Base-by-base conservation (phyloP, 495 filamentous ascomycete genomes). In the Penicillium subrubescens region DNA sequence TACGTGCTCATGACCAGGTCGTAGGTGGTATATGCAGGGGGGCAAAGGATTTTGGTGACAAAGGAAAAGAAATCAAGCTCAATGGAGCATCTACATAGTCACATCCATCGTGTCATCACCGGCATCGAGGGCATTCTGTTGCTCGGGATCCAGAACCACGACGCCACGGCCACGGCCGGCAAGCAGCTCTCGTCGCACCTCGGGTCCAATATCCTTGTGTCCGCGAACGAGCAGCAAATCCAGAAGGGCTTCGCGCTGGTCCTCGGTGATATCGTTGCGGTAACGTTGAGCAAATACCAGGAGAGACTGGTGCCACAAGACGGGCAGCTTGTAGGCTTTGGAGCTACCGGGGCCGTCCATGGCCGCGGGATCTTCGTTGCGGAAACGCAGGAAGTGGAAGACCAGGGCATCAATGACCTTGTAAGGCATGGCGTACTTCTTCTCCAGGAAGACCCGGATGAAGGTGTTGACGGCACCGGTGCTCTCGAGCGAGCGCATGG, bases 391-490 rank as follows among this genome's bases (percentile, higher is more conserved):
- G 75, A 97, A 99, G 77, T 98, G 94, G 79, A 97, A 98, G 17
- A 98, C 96, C 7, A 98, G 81, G 25, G 93, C 89, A 68, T 99
- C 95, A 21, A 99, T 88, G 27, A 96, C 94, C 75, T 96, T 93
- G 80, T 90, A 97, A 34, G 95, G 95, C 23, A 99, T 83, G 1
- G 95, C 95, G 67, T 99, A 98, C 70, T 93, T 92, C 84, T 99
- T 99, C 79, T 98, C 94, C 12, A 99, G 80, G 57, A 99, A 86
- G 19, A 90, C 86, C 63, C 90, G 89, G 74, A 99, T 96, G 79
- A 98, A 94, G 48, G 94, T 89, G 75, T 97, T 97, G 25, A 93
- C 93, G 11, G 95, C 88, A 27, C 90, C 87, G 57, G 93, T 88
- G 69, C 88, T 88, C 70, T 97, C 94, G 14, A 89, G 77, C 1